Conservation (phyloP, 345 rosid genomes). For the Hibiscus syriacus region DNA sequence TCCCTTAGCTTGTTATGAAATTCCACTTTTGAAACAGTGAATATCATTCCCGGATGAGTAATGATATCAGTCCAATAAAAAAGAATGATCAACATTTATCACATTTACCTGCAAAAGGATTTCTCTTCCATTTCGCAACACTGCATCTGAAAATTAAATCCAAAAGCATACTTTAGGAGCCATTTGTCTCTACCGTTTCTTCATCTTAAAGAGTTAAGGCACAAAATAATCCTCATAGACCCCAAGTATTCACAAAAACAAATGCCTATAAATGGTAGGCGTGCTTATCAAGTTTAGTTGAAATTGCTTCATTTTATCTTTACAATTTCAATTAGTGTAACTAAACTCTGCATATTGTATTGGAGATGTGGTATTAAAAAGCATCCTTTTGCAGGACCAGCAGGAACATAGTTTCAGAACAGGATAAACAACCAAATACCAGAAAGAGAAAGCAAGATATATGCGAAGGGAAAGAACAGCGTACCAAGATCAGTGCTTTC, state of each 20-base stretch:
- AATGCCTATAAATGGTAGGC: not conserved
- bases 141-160: slow-evolving; percentile 41
- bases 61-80: slow-evolving; percentile 1
- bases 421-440: not conserved
- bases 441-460: not conserved
- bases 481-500: slow-evolving; percentile 50
- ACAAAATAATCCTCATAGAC: too few species aligned
- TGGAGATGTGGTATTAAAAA: not conserved
- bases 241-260: too few species aligned
- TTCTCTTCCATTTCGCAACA: slow-evolving; percentile 64
- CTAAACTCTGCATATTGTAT: not conserved
- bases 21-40: too few species aligned
- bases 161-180: not conserved
- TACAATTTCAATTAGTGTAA: not conserved
- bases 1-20: not conserved
- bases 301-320: not conserved
- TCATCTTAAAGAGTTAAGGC: too few species aligned
- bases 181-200: too few species aligned
- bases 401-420: not conserved
- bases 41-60: not conserved
- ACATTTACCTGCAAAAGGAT: slow-evolving; percentile 61
- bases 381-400: not conserved
- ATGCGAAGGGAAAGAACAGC: slow-evolving; percentile 13
- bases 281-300: not conserved
- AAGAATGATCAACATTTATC: not conserved